Conservation (phyloP, 257 asterid genomes). For the Petunia axillaris region DNA sequence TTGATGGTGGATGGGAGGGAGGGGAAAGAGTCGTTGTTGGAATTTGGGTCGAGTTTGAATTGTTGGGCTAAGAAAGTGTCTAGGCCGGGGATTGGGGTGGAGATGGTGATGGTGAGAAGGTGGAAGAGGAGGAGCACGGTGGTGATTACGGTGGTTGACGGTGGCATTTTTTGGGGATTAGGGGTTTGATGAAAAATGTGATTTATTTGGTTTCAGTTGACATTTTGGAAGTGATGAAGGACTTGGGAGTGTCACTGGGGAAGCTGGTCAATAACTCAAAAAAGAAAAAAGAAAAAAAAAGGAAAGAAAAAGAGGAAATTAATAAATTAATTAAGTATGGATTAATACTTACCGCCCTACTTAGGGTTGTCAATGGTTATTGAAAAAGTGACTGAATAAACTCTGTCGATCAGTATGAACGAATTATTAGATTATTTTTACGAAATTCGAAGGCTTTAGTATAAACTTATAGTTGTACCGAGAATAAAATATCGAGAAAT, state of each 20-base stretch:
- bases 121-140: constrained; percentile 40
- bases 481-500: too few relatives aligned
- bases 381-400: too few relatives aligned
- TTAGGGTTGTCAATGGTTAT: too few relatives aligned
- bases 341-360: too few relatives aligned
- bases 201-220: background rate
- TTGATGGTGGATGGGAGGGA: constrained; percentile 63
- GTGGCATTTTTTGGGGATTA: constrained; percentile 41
- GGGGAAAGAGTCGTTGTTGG: constrained; percentile 65
- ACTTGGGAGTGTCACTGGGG: constrained; percentile 4
- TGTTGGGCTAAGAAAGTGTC: constrained; percentile 77
- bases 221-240: background rate
- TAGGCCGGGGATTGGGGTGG: constrained; percentile 67
- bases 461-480: too few relatives aligned
- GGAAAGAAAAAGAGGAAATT: too few relatives aligned
- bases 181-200: constrained; percentile 19
- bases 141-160: constrained; percentile 40
- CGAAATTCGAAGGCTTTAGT: too few relatives aligned
- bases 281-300: too few relatives aligned
- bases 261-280: background rate
- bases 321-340: too few relatives aligned
- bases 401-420: too few relatives aligned
- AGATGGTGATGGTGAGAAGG: constrained; percentile 33
- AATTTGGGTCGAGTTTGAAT: constrained; percentile 65
- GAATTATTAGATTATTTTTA: too few relatives aligned